Percentiles rank a stretch among this genome's conserved stretches.
phyloP scores from a whole-genome alignment of 257 asterid genomes.

The Solanum tacnaense region DNA sequence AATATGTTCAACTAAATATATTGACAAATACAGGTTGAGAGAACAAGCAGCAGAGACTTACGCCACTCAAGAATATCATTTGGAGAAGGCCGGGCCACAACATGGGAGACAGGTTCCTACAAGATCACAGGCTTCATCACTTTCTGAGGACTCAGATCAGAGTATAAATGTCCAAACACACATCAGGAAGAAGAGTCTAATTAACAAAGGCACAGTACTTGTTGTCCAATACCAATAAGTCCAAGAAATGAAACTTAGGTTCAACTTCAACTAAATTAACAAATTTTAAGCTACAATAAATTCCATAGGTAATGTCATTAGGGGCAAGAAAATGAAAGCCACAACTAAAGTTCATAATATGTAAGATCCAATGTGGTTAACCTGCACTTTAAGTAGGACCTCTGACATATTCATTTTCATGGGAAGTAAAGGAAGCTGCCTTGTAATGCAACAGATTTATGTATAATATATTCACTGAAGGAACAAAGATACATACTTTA shows the following conservation, averaged over 20 bases:
- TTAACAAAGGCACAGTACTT: no score
- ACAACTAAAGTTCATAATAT: no score
- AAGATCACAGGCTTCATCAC: neutral
- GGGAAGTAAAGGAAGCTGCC: neutral
- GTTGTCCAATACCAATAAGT: no score
- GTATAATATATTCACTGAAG: neutral
- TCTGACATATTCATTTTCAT: neutral
- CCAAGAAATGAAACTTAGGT: no score
- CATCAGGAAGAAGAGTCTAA: neutral
- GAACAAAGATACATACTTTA: constrained; percentile 43
- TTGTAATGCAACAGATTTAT: neutral
- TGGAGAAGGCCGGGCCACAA: constrained; percentile 90
- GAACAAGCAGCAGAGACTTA: constrained; percentile 33
- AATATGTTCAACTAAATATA: neutral
- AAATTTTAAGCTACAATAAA: neutral
- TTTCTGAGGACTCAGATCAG: neutral
- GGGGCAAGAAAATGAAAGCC: no score
- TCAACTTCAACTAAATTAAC: neutral
- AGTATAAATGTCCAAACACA: neutral
- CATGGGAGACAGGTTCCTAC: constrained; percentile 95
- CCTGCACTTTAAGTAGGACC: neutral
- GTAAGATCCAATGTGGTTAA: neutral
- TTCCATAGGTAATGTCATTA: neutral
- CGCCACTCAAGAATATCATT: constrained; percentile 99
- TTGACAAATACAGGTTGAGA: neutral